phyloP scores from a whole-genome alignment of 768 basidiomycete species.

The Russula earlei region DNA sequence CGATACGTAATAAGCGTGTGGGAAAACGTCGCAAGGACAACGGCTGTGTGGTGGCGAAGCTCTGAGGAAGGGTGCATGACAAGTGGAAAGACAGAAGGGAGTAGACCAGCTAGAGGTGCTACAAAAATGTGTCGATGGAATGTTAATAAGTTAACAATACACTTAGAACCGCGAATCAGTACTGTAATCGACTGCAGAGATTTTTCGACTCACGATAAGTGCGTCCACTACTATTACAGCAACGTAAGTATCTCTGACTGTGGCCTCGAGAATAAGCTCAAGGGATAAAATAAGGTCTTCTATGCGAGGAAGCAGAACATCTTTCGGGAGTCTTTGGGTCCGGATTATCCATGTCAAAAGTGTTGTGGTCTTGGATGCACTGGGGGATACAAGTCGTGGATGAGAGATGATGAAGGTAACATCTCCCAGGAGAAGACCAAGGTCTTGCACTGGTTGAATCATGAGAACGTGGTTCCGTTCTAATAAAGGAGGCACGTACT shows the following conservation, averaged over 20 bases:
- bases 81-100: slow-evolving; percentile 8
- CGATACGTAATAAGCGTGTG: slow-evolving; percentile 4
- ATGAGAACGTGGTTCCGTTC: not conserved
- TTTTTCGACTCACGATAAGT: not conserved
- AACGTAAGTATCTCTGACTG: not conserved
- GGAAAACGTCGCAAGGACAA: slow-evolving; percentile 8
- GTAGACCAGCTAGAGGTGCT: not conserved
- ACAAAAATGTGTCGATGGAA: slow-evolving; percentile 2
- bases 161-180: not conserved
- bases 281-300: slow-evolving; percentile 1
- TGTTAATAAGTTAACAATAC: slow-evolving; percentile 9
- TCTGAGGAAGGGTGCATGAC: slow-evolving; percentile 8
- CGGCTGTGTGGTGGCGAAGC: slow-evolving; percentile 8
- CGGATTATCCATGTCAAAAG: slow-evolving; percentile 11
- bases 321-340: slow-evolving; percentile 8
- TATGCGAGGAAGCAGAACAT: slow-evolving; percentile 6
- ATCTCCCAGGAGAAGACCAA: slow-evolving; percentile 7
- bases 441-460: not conserved
- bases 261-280: slow-evolving; percentile 1
- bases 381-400: not conserved
- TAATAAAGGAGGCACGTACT: not conserved
- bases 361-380: not conserved
- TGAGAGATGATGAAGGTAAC: not conserved
- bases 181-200: too few species aligned
- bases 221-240: slow-evolving; percentile 10